A percentile compares a stretch with the other conserved stretches of the same genome.
These are phyloP conservation scores for Perkinsus marinus DNA, from an alignment of 169 alveolate species.

Conservation along the genomic window DNA sequence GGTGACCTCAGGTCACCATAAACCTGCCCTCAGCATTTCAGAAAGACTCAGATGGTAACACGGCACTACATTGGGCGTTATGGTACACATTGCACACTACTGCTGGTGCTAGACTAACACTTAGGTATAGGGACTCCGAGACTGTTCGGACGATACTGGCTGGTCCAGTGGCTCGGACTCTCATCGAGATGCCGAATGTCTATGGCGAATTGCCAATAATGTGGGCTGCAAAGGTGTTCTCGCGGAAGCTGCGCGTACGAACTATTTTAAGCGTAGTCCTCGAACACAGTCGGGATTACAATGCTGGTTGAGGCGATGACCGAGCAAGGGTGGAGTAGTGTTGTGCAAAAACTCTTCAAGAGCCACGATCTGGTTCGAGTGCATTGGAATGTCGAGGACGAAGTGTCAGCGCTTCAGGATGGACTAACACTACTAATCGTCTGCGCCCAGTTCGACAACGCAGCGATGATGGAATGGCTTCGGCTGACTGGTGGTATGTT, in stretches of 20 bases:
- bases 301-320: not conserved
- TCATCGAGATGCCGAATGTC: not conserved
- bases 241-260: not conserved
- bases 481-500: not conserved
- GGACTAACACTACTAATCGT: not conserved
- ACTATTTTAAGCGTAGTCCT: not conserved
- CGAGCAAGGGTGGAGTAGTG: not conserved
- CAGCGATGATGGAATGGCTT: not conserved
- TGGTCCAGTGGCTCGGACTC: not conserved
- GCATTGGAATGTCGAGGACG: not conserved
- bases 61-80: not conserved
- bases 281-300: not conserved
- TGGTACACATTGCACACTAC: not conserved
- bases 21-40: not conserved
- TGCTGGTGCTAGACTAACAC: not conserved
- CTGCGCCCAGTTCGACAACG: not conserved
- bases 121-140: not conserved
- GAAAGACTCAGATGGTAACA: not conserved
- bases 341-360: not conserved
- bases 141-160: not conserved
- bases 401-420: not conserved
- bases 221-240: not conserved
- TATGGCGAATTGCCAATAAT: not conserved
- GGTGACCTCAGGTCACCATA: too few species aligned
- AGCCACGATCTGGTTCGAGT: not conserved